phyloP scores from a whole-genome alignment of 768 basidiomycete genomes.

The Mycena epipterygia region DNA sequence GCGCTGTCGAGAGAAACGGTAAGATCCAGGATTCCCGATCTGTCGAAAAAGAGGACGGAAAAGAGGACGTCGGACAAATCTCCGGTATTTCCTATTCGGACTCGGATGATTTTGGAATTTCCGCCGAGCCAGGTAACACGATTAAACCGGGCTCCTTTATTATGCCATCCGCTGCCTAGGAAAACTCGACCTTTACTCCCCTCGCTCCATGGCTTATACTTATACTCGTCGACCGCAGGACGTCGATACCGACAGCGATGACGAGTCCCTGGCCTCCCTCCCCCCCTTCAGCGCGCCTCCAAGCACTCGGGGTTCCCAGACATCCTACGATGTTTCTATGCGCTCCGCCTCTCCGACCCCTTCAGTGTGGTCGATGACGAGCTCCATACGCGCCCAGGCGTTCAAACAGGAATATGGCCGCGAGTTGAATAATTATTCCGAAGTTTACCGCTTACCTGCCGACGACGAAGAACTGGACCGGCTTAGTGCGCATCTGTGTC shows the following conservation, averaged over 20 bases:
- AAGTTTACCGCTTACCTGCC: constrained; percentile 83
- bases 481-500: constrained; percentile 61
- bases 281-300: constrained; percentile 53
- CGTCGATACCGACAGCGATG: constrained; percentile 58
- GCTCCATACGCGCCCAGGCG: constrained; percentile 69
- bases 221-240: constrained; percentile 31
- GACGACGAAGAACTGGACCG: constrained; percentile 83
- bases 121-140: constrained; percentile 28
- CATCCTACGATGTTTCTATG: constrained; percentile 71
- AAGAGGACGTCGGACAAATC: too few species aligned
- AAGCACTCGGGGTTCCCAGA: constrained; percentile 62
- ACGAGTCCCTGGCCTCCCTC: constrained; percentile 58
- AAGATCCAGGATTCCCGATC: constrained; percentile 25
- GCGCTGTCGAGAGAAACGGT: not conserved
- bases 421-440: constrained; percentile 81
- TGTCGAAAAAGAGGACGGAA: constrained; percentile 6
- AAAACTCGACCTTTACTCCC: constrained; percentile 2
- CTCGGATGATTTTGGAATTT: constrained; percentile 8
- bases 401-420: constrained; percentile 79
- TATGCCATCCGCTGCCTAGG: constrained; percentile 20
- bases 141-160: constrained; percentile 25
- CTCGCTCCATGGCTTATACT: constrained; percentile 11
- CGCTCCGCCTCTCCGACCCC: constrained; percentile 76
- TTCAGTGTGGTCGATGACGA: constrained; percentile 78
- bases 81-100: not conserved